Percentiles rank a stretch among this genome's conserved stretches.
phyloP scores from a whole-genome alignment of 2,329 filamentous ascomycete genomes.

The Hypoxylon sp. region DNA sequence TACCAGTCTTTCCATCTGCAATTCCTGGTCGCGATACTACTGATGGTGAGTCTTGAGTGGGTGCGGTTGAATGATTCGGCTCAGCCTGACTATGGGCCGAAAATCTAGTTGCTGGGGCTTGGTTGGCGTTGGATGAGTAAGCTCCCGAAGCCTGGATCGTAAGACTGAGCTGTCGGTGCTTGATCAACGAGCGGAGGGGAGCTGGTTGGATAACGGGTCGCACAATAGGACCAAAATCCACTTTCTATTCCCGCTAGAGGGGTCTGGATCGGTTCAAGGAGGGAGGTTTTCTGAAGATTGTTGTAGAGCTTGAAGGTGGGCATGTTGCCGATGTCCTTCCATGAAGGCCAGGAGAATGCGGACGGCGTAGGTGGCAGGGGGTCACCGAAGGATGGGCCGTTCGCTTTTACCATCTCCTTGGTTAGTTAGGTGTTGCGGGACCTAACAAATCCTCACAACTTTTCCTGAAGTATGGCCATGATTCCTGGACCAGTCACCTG shows the following conservation, averaged over 20 bases:
- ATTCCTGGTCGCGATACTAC: slow-evolving; percentile 25
- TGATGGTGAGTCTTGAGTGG: slow-evolving; percentile 5
- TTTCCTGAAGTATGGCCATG: slow-evolving; percentile 94
- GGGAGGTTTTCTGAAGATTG: not conserved
- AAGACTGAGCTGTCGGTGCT: too few species aligned
- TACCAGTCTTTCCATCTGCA: slow-evolving; percentile 31
- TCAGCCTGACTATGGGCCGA: too few species aligned
- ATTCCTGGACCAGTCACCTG: slow-evolving; percentile 95
- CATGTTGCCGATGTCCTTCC: not conserved
- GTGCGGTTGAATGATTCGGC: too few species aligned
- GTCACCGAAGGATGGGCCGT: slow-evolving; percentile 65
- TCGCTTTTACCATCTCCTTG: slow-evolving; percentile 74
- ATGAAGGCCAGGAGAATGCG: not conserved
- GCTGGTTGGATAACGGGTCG: too few species aligned
- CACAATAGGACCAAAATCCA: not conserved
- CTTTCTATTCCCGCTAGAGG: not conserved
- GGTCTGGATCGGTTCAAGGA: not conserved
- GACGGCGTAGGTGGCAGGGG: not conserved
- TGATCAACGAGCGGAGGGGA: too few species aligned
- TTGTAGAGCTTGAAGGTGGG: not conserved
- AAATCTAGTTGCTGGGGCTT: too few species aligned
- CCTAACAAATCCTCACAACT: slow-evolving; percentile 93
- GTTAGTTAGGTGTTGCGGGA: slow-evolving; percentile 90
- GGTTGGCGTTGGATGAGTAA: too few species aligned
- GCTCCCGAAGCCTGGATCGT: too few species aligned